A percentile compares a stretch with the other conserved stretches of the same genome.
These are phyloP conservation scores for Sicyos edulis DNA, from an alignment of 306 rosid genomes.

Conservation along the genomic window DNA sequence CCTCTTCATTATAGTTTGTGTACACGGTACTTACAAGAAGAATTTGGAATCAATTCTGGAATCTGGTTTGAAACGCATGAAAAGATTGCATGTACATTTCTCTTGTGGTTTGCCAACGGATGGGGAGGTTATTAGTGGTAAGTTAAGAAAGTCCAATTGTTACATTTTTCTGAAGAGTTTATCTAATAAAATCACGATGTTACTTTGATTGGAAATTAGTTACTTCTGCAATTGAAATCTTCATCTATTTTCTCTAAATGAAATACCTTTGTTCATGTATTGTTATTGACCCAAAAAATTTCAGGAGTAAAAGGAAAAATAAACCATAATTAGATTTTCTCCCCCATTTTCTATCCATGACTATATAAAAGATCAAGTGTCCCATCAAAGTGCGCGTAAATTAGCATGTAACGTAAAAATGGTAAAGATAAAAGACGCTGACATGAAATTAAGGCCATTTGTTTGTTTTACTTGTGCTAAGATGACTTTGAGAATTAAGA, in stretches of 20 bases:
- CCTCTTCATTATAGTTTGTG: conserved; percentile 57
- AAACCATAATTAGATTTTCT: neutral
- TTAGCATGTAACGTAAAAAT: neutral
- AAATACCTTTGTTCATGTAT: neutral
- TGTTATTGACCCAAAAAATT: neutral
- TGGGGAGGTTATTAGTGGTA: conserved; percentile 93
- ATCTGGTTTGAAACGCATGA: conserved; percentile 80
- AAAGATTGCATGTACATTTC: conserved; percentile 90
- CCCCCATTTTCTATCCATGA: neutral
- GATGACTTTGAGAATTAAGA: too few relatives aligned
- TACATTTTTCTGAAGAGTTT: neutral
- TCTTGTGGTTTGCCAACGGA: conserved; percentile 79
- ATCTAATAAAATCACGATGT: neutral
- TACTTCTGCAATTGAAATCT: neutral
- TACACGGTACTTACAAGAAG: conserved; percentile 76
- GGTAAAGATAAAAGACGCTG: neutral
- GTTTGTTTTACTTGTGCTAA: neutral
- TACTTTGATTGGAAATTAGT: neutral
- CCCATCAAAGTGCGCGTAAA: too few relatives aligned
- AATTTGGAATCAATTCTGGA: conserved; percentile 67
- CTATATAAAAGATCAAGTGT: neutral
- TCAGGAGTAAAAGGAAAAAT: neutral
- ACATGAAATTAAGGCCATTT: neutral
- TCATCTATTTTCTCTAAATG: conserved; percentile 2
- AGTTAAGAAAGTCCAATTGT: neutral